Evolutionary conservation across 1,139 yeast species (phyloP), one percentile per base, ranked within the genome.

Genomic region (Pichia sp.): DNA sequence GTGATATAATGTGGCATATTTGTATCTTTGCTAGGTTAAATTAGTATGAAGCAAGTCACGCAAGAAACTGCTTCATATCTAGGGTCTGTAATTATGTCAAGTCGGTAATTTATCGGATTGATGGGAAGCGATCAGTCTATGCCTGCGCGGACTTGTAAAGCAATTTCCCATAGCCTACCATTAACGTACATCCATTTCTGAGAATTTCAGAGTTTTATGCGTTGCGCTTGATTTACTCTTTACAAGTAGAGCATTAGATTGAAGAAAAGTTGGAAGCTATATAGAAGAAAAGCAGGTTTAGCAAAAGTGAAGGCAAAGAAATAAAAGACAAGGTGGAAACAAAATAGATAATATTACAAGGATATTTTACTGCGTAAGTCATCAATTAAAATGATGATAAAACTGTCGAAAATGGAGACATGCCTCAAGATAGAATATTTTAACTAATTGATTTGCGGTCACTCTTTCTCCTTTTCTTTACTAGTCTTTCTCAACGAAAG

Each of bases 1-100:
- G 86, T 82, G 44, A 82, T 74, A 64, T 77, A 80, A 50, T 78
- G 81, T 4, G 83, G 82, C 84, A 80, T 80, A 3, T 13, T 47
- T 43, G 40, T 7, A 19, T 19, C 23, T 19, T 19, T 19, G 23
- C 3, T 19, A 19, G 23, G 23, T 19, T 3, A 19, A 19, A 19
- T 19, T 3, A 19, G 23, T 19, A 19, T 19, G 23, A 19, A 19
- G 23, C 23, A 19, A 19, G 3, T 19, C 23, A 19, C 3, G 23
- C 23, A 3, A 2, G 23, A 3, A 19, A 19, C 23, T 19, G 23
- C 23, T 19, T 19, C 3, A 19, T 19, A 19, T 19, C 23, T 19
- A 19, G 23, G 23, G 23, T 19, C 23, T 19, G 23, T 19, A 19
- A 19, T 19, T 19, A 19, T 2, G 23, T 19, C 23, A 19, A 19